Conservation (phyloP, 2,329 filamentous ascomycete species). For the Talaromyces sp. region DNA sequence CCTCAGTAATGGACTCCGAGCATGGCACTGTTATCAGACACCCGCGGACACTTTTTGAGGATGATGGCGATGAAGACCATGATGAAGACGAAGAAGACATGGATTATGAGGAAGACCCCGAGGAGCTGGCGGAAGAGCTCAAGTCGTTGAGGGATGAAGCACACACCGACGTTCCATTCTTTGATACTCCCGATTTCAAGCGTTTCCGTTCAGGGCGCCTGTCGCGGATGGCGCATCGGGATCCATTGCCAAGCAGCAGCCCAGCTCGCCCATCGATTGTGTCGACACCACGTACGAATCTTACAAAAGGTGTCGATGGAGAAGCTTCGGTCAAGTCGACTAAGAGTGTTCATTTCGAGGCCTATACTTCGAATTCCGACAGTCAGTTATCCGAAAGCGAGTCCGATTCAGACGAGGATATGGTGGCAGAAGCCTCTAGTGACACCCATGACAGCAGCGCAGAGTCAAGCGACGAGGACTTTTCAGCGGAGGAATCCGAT, state of each 20-base stretch:
- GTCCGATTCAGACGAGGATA: constrained; percentile 27
- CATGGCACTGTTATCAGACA: constrained; percentile 39
- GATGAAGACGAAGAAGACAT: constrained; percentile 28
- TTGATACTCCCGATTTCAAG: constrained; percentile 19
- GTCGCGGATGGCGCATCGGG: constrained; percentile 15
- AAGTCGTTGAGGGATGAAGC: constrained; percentile 45
- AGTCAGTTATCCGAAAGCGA: constrained; percentile 20
- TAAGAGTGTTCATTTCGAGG: constrained; percentile 35
- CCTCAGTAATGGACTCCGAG: constrained; percentile 27
- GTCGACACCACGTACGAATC: constrained; percentile 22
- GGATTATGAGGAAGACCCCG: constrained; percentile 32
- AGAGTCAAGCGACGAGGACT: constrained; percentile 4
- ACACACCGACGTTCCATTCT: constrained; percentile 21
- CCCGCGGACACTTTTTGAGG: constrained; percentile 27
- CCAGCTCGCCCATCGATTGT: constrained; percentile 23
- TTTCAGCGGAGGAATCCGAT: background rate
- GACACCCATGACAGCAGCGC: background rate
- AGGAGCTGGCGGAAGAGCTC: constrained; percentile 44
- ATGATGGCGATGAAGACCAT: constrained; percentile 29
- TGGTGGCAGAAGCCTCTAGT: constrained; percentile 21
- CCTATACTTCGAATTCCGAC: background rate
- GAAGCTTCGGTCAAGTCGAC: constrained; percentile 28
- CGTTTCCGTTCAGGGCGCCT: constrained; percentile 15
- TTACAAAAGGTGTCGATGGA: constrained; percentile 23
- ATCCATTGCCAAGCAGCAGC: constrained; percentile 7